Percentiles rank a stretch among this genome's conserved stretches.
These are phyloP conservation scores for Pseudoturritis turrita DNA, from an alignment of 345 rosid species.

Conservation along the genomic window DNA sequence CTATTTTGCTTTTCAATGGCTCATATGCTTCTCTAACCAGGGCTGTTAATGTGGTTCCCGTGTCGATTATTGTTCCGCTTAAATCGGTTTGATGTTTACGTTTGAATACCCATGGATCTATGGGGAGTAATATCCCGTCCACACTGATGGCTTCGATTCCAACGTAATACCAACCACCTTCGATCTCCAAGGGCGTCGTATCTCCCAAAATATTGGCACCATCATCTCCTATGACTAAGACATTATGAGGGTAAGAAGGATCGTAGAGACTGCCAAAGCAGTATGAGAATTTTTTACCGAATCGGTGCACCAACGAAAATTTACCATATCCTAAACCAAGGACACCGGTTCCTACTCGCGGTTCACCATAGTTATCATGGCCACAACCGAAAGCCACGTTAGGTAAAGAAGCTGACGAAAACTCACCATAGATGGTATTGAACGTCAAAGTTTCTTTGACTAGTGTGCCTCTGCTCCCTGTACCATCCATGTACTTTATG, in stretches of 20 bases:
- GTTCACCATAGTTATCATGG: neutral
- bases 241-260: neutral
- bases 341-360: neutral
- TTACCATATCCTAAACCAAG: neutral
- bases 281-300: conserved; percentile 4
- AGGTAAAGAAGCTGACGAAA: neutral
- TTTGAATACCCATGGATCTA: neutral
- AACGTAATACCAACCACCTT: neutral
- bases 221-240: neutral
- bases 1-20: neutral
- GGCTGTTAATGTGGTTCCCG: neutral
- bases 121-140: neutral
- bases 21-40: neutral
- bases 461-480: neutral
- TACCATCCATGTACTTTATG: neutral
- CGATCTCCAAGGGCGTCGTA: neutral
- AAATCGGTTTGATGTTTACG: neutral
- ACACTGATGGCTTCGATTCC: neutral
- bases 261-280: conserved; percentile 2
- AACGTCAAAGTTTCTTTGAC: neutral
- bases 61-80: neutral
- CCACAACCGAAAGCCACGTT: conserved; percentile 10
- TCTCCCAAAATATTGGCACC: neutral
- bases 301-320: neutral
- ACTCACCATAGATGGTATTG: neutral